Evolutionary conservation across 2,329 filamentous ascomycete species (phyloP).

Genomic region (Akanthomyces lecanii): DNA sequence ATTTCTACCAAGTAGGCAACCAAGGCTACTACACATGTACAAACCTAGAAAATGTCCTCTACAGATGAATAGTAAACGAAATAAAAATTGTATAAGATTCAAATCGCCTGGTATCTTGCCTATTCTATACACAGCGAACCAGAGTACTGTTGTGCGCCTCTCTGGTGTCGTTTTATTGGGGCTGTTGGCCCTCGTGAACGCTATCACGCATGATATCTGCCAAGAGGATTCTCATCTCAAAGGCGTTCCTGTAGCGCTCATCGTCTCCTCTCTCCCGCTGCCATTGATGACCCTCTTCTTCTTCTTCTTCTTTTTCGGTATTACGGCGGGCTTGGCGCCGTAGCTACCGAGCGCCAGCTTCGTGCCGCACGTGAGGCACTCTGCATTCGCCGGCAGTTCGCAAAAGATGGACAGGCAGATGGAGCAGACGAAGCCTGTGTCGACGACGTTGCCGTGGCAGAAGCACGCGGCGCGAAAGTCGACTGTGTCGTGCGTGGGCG

Average conservation of each 20-base stretch:
- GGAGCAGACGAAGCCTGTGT: conserved; percentile 91
- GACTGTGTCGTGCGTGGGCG: conserved; percentile 78
- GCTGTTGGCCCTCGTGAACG: neutral
- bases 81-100: conserved; percentile 15
- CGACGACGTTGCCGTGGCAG: conserved; percentile 86
- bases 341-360: conserved; percentile 72
- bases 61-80: neutral
- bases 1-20: conserved; percentile 31
- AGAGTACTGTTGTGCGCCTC: conserved; percentile 9
- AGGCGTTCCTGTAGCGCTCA: conserved; percentile 58
- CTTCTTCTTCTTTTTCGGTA: conserved; percentile 69
- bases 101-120: conserved; percentile 15
- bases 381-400: conserved; percentile 54
- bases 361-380: conserved; percentile 81
- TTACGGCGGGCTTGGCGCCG: conserved; percentile 70
- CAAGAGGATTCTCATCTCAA: conserved; percentile 32
- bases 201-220: neutral
- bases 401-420: conserved; percentile 96
- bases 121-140: conserved; percentile 12
- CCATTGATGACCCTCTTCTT: conserved; percentile 63
- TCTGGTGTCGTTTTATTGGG: conserved; percentile 16
- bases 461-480: conserved; percentile 99
- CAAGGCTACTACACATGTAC: neutral
- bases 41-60: neutral
- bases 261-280: conserved; percentile 49